phyloP scores from a whole-genome alignment of 306 rosid genomes.

The Heteromeles arbutifolia region DNA sequence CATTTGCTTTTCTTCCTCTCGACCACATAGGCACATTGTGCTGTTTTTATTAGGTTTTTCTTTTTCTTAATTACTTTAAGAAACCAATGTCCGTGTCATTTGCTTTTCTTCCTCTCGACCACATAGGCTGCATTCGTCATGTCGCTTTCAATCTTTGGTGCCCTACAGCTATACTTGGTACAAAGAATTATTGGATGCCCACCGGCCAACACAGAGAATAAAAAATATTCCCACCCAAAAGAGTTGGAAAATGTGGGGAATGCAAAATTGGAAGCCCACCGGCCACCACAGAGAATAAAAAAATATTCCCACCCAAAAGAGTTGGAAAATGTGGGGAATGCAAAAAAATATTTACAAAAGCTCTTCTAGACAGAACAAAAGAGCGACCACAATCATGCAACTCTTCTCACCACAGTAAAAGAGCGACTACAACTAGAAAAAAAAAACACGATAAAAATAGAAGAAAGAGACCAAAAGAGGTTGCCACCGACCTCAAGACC shows the following conservation, averaged over 20 bases:
- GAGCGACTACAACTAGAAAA: too few relatives aligned
- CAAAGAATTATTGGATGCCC: background rate
- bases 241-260: background rate
- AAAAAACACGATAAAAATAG: too few relatives aligned
- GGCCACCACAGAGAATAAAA: background rate
- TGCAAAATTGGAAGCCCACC: background rate
- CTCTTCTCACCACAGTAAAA: too few relatives aligned
- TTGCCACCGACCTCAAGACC: too few relatives aligned
- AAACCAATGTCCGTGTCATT: background rate
- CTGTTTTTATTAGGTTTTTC: background rate
- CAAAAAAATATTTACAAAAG: too few relatives aligned
- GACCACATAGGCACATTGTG: background rate
- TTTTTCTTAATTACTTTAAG: background rate
- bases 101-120: background rate
- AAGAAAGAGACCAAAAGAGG: too few relatives aligned
- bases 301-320: background rate
- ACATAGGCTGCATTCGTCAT: background rate
- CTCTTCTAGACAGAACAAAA: too few relatives aligned
- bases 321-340: background rate
- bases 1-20: background rate
- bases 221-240: background rate
- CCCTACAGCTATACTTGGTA: background rate
- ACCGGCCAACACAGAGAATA: background rate
- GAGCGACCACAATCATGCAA: too few relatives aligned
- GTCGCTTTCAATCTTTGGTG: conserved; percentile 3